Percentiles rank a stretch among this genome's conserved stretches.
phyloP scores from a whole-genome alignment of 306 rosid species.

The Psophocarpus tetragonolobus region DNA sequence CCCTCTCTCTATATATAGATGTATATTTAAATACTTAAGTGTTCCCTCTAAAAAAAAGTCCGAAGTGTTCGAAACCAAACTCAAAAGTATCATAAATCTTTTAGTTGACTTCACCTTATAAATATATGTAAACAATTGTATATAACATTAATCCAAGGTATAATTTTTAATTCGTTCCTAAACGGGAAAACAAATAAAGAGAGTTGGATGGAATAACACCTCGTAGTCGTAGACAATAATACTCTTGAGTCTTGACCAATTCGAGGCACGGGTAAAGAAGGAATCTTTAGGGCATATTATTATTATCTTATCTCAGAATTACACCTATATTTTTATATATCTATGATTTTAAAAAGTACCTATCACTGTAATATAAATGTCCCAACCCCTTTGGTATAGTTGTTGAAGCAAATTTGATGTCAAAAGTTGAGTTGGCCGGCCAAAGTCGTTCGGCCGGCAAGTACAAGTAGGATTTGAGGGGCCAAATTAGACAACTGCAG shows the following conservation, averaged over 20 bases:
- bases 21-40: too few relatives aligned
- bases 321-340: conserved; percentile 3
- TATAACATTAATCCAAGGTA: too few relatives aligned
- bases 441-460: conserved; percentile 65
- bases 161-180: neutral
- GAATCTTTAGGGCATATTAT: conserved; percentile 26
- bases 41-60: too few relatives aligned
- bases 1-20: too few relatives aligned
- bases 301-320: neutral
- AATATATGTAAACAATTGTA: too few relatives aligned
- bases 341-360: neutral
- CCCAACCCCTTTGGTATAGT: neutral
- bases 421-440: conserved; percentile 61
- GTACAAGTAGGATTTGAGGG: neutral
- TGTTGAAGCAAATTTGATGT: conserved; percentile 10
- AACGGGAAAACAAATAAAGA: neutral
- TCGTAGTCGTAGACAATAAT: neutral
- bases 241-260: neutral
- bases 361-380: neutral
- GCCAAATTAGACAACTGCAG: neutral
- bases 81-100: too few relatives aligned
- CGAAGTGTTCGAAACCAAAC: too few relatives aligned
- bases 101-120: too few relatives aligned
- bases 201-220: neutral
- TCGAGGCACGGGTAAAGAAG: neutral